Conservation (phyloP, 306 rosid genomes). For the Cicer cuneatum region DNA sequence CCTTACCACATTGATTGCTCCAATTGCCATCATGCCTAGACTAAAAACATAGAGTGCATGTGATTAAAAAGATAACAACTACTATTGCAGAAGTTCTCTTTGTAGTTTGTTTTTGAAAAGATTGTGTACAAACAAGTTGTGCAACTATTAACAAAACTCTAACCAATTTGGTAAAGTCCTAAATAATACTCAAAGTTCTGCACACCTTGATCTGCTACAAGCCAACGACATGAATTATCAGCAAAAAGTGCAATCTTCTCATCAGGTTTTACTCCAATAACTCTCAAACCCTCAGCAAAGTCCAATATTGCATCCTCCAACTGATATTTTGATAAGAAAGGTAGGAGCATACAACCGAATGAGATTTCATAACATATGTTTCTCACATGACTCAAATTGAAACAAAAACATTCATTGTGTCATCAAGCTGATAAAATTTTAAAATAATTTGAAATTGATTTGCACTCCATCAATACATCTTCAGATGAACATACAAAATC, state of each 20-base stretch:
- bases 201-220: slow-evolving; percentile 93
- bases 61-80: slow-evolving; percentile 24
- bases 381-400: slow-evolving; percentile 5
- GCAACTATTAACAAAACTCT: slow-evolving; percentile 32
- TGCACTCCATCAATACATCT: background rate
- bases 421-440: slow-evolving; percentile 8
- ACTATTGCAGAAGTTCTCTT: slow-evolving; percentile 7
- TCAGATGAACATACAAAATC: background rate
- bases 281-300: slow-evolving; percentile 91
- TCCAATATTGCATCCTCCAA: slow-evolving; percentile 80
- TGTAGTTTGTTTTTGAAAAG: background rate
- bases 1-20: slow-evolving; percentile 91
- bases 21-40: slow-evolving; percentile 91
- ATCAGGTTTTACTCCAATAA: slow-evolving; percentile 72
- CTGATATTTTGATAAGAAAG: slow-evolving; percentile 55
- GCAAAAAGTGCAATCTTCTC: slow-evolving; percentile 92
- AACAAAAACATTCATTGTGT: slow-evolving; percentile 7
- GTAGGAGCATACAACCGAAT: slow-evolving; percentile 23
- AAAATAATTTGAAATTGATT: slow-evolving; percentile 25
- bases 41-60: slow-evolving; percentile 46
- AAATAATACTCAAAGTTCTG: slow-evolving; percentile 25
- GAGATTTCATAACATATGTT: slow-evolving; percentile 19
- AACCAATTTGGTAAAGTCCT: slow-evolving; percentile 2
- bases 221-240: slow-evolving; percentile 95
- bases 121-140: slow-evolving; percentile 7